Base-by-base conservation (phyloP, 345 rosid genomes). In the Lepidium aucheri region DNA sequence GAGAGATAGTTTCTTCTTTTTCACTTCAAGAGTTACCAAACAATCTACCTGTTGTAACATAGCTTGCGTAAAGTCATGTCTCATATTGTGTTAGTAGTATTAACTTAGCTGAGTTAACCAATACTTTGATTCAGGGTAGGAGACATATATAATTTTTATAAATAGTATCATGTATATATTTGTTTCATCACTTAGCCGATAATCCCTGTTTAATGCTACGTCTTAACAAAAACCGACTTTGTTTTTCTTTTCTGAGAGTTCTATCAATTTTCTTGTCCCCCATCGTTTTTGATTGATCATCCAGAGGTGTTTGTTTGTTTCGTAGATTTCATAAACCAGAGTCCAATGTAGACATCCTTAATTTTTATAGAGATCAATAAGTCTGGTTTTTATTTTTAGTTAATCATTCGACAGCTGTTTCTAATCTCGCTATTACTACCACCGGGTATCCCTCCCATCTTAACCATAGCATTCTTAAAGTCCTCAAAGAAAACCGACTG, bases 381-480 rank as follows among this genome's bases (percentile, higher is more conserved):
- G 61, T 53, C 57, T 17, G 50, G 12, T 24, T 4, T 8, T 22
- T n/a, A 15, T 28, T 14, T 18, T 74, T 68, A 83, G 26, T 84
- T 80, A 67, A 76, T 62, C 1, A 17, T 10, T 61, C 93, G 78
- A 46, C 91, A 87, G 43, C 81, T 85, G 60, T 66, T 55, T 0
- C 95, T 77, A 14, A 83, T 72, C 63, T 83, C 74, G 0, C 85
- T 88, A 0, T 56, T 41, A 32, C 20, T 70, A 0, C 74, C 70
- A 9, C 70, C 49, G 2, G 69, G 54, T 45, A 91, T 41, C 63
- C 74, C 79, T 44, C 95, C 90, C 95, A 87, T 84, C 42, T 67
- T 89, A 8, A 84, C 8, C 92, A 85, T 84, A 6, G 90, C 88
- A 10, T 28, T 77, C 77, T 73, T 81, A 71, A 87, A 91, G 49